Conservation (phyloP, 2,329 filamentous ascomycete species). For the Arachnopeziza araneosa region DNA sequence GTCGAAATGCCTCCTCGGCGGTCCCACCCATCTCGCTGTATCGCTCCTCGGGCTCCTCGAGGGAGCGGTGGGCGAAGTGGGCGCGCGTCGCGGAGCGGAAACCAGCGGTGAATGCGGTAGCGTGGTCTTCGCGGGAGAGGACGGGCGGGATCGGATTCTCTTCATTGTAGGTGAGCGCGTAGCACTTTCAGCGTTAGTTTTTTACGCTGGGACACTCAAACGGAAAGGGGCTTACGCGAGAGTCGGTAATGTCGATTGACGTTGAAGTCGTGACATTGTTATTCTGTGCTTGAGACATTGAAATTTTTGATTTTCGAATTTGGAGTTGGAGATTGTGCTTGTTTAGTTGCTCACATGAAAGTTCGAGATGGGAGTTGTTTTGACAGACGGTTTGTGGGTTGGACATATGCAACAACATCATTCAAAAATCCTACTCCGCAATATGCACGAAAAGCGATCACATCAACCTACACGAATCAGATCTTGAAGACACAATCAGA, state of each 20-base stretch:
- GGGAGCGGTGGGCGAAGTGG: not conserved
- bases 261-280: not conserved
- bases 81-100: not conserved
- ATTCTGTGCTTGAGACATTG: not conserved
- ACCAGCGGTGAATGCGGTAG: not conserved
- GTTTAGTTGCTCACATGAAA: not conserved
- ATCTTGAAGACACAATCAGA: not conserved
- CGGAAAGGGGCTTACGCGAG: not conserved
- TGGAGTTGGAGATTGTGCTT: not conserved
- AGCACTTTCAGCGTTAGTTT: not conserved
- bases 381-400: not conserved
- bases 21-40: not conserved
- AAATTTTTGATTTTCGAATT: not conserved
- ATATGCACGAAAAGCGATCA: not conserved
- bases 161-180: not conserved
- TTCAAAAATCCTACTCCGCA: not conserved
- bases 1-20: not conserved
- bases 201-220: not conserved
- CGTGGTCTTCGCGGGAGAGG: not conserved
- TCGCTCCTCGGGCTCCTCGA: not conserved
- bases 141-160: not conserved
- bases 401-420: not conserved
- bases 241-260: not conserved
- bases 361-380: not conserved
- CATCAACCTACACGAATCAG: not conserved